phyloP scores from a whole-genome alignment of 164 flowering plant genomes.

The Nymphaea thermarum region DNA sequence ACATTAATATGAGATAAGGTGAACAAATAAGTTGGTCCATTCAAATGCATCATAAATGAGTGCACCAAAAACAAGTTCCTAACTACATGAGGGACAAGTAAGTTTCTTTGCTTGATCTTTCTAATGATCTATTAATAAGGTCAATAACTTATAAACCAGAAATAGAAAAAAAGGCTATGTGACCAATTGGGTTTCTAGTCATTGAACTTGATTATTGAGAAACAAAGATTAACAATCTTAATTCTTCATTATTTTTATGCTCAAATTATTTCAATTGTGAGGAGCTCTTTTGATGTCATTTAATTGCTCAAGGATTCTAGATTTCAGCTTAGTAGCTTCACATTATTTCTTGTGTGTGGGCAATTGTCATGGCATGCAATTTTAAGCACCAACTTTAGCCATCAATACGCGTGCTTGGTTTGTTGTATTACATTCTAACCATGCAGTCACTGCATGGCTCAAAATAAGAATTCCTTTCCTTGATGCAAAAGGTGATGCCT shows the following conservation, averaged over 20 bases:
- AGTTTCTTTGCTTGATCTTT: too few relatives aligned
- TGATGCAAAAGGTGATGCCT: not conserved
- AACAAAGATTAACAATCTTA: too few relatives aligned
- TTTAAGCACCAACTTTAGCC: not conserved
- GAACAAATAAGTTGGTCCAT: too few relatives aligned
- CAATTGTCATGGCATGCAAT: not conserved
- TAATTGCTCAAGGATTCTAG: not conserved
- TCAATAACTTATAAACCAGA: too few relatives aligned
- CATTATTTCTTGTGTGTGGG: not conserved
- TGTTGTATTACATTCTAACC: not conserved
- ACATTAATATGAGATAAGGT: too few relatives aligned
- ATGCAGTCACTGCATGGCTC: not conserved
- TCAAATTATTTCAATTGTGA: constrained; percentile 66
- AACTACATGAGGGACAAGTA: too few relatives aligned
- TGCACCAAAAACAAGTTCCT: too few relatives aligned
- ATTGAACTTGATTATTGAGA: too few relatives aligned
- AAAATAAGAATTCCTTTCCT: not conserved
- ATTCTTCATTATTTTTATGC: not conserved
- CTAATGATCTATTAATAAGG: too few relatives aligned
- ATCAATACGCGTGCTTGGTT: not conserved
- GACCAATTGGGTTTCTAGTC: too few relatives aligned
- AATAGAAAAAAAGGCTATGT: too few relatives aligned
- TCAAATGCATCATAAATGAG: too few relatives aligned
- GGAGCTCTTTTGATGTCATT: constrained; percentile 35
- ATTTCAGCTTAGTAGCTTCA: not conserved